A percentile compares a stretch with the other conserved stretches of the same genome.
phyloP scores from a whole-genome alignment of 257 asterid genomes.

The Cordia subcordata region DNA sequence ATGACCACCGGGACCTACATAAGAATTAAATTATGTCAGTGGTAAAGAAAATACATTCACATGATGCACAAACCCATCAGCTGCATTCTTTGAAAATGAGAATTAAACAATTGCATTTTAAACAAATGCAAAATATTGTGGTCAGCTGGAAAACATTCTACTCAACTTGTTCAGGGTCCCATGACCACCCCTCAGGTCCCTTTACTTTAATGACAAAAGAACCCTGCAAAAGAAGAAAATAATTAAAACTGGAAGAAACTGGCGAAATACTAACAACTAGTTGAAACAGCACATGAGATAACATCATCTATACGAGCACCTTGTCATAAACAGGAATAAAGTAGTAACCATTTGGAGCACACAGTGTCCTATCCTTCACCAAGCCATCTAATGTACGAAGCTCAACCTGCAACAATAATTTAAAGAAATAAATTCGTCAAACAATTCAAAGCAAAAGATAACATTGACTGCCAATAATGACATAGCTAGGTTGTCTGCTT shows the following conservation, averaged over 20 bases:
- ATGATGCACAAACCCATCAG: slow-evolving; percentile 1
- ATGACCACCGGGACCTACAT: slow-evolving; percentile 75
- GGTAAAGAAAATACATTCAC: slow-evolving; percentile 9
- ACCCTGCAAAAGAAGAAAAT: slow-evolving; percentile 53
- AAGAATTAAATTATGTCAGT: slow-evolving; percentile 22
- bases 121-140: slow-evolving; percentile 2
- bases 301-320: slow-evolving; percentile 29
- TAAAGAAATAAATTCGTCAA: background rate
- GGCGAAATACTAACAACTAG: background rate
- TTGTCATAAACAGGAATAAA: slow-evolving; percentile 96
- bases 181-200: slow-evolving; percentile 97
- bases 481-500: too few species aligned
- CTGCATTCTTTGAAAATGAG: too few species aligned
- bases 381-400: slow-evolving; percentile 87
- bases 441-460: background rate
- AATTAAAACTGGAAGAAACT: slow-evolving; percentile 9
- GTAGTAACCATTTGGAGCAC: slow-evolving; percentile 99
- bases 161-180: slow-evolving; percentile 93
- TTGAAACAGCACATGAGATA: background rate
- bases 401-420: slow-evolving; percentile 54
- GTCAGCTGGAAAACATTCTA: slow-evolving; percentile 15
- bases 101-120: too few species aligned
- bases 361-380: slow-evolving; percentile 88
- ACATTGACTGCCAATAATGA: too few species aligned
- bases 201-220: slow-evolving; percentile 80